Percentiles rank a stretch among this genome's conserved stretches.
Evolutionary conservation across 1,139 yeast species (phyloP).

Genomic region (Chernovozyma aurita): DNA sequence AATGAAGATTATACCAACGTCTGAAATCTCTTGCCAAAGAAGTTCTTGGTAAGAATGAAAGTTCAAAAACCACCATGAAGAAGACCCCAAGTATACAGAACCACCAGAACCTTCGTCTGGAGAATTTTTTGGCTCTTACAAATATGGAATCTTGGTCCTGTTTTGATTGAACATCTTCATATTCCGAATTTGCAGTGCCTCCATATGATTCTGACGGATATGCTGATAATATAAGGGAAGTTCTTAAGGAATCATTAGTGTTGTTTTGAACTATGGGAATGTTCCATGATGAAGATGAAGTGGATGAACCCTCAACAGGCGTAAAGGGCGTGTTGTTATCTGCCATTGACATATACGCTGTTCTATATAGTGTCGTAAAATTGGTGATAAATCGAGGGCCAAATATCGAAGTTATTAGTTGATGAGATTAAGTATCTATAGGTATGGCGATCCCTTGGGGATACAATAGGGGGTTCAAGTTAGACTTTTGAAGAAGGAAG

Average conservation of each 20-base stretch:
- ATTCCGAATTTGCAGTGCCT: not conserved
- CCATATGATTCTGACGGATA: not conserved
- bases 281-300: too few relatives aligned
- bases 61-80: slow-evolving; percentile 52
- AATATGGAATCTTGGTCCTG: slow-evolving; percentile 1
- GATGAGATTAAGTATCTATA: too few relatives aligned
- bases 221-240: not conserved
- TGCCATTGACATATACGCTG: too few relatives aligned
- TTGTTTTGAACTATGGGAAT: too few relatives aligned
- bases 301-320: too few relatives aligned
- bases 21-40: slow-evolving; percentile 80
- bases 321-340: too few relatives aligned
- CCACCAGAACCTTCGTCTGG: slow-evolving; percentile 44
- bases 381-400: too few relatives aligned
- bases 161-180: not conserved
- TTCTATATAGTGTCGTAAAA: too few relatives aligned
- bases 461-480: too few relatives aligned
- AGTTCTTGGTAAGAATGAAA: slow-evolving; percentile 82
- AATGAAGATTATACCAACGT: slow-evolving; percentile 60
- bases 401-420: too few relatives aligned
- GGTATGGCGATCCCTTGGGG: too few relatives aligned
- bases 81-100: slow-evolving; percentile 51
- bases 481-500: too few relatives aligned
- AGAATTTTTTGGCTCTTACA: slow-evolving; percentile 11
- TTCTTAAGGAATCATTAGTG: not conserved